Base-by-base conservation (phyloP, 345 rosid genomes). In the Syzygium jambos region DNA sequence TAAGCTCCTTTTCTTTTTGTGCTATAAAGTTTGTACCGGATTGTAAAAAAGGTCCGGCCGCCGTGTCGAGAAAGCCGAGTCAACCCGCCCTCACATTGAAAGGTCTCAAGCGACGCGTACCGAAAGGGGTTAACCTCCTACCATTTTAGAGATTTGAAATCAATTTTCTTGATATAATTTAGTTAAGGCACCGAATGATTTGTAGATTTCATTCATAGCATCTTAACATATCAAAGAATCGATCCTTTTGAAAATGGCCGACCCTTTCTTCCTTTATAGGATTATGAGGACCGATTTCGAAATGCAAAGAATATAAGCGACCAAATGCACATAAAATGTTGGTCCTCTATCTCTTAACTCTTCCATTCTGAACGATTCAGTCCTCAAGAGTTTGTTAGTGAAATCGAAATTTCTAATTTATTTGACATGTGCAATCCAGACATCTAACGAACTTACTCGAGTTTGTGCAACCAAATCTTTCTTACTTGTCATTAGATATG, bases 31-130 rank as follows among this genome's bases (percentile, higher is more conserved):
- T 59, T 11, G 30, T 11, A 11, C 65, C 65, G 29, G 30, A 25
- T 9, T 5, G 65, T 59, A 59, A 25, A 59, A 27, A 11, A 16
- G 65, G 30, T 27, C 12, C 16, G 7, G 13, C 30, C 11, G 65
- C 15, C 65, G 7, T 27, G 29, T 59, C 30, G 7, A 59, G 65
- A 27, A 59, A 5, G 8, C 14, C 29, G 30, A 27, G 65, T 59
- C 65, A 11, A 59, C 65, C 65, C 7, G 15, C 27, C 65, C 29
- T 61, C 1, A 13, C 25, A 73, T 17, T 9, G 43, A 25, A 2
- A 34, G 49, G 80, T 34, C 46, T 68, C 46, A 9, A 0, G 22
- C 2, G 5, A 0, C 46, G 13, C 13, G 2, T 4, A 4, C 23
- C 12, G 1, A 34, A 34, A 30, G 22, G 78, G 78, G 6, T 29